Base-by-base conservation (phyloP, 1,139 yeast species). In the Candida sojae region DNA sequence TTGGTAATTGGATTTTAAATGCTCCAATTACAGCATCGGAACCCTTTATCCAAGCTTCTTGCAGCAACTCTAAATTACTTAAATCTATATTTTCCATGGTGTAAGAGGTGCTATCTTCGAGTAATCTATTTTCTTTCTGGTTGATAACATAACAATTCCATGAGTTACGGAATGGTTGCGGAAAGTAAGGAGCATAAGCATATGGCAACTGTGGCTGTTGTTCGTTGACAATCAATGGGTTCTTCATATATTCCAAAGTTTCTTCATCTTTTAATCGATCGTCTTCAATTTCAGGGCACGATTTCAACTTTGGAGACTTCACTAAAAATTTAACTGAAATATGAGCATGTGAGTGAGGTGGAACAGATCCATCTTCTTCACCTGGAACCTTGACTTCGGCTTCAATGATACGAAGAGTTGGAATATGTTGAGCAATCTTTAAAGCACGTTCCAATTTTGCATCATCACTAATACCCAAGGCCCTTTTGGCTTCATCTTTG, bases 311-410 rank as follows among this genome's bases (percentile, higher is more conserved):
- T 13, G 91, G 83, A 2, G 96, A 88, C 59, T 86, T 84, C 37
- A 89, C 83, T 43, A 89, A 69, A 53, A 88, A 86, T 64, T 90
- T 90, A 38, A 95, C 58, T 29, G 84, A 83, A 53, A 95, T 71
- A 63, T 89, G 92, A 9, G 90, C 83, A 50, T 79, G 81, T 1
- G 98, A 82, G 42, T 71, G 66, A 33, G 97, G 96, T 3, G 96
- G 81, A 10, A 93, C 87, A 33, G 75, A 73, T 2, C 52, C 53
- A 21, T 46, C 45, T 28, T 71, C 67, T 70, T 92, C 98, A 35
- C 98, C 99, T 3, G 97, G 96, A 39, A 92, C 97, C 54, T 82
- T 79, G 68, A 92, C 90, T 49, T 80, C 82, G 42, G 96, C 85
- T 46, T 82, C 82, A 39, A 91, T 57, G 21, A 92, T 72, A 57